Percentiles rank a stretch among this genome's conserved stretches.
phyloP scores from a whole-genome alignment of 495 filamentous ascomycete species.

The Tetracladium marchalianum region DNA sequence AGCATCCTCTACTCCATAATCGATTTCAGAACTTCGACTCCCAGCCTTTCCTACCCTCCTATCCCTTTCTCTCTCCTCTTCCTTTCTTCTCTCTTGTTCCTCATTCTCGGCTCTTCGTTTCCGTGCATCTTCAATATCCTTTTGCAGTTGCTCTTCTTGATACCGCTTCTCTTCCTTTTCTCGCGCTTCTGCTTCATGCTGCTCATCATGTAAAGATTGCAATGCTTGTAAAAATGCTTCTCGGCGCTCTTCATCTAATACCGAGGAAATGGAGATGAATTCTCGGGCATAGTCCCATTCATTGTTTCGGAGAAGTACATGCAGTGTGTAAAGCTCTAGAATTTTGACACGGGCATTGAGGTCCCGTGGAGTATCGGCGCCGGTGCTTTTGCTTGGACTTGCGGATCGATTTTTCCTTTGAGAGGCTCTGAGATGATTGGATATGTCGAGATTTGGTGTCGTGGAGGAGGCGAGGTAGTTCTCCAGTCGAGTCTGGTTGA shows the following conservation, averaged over 20 bases:
- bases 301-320: constrained; percentile 79
- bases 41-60: constrained; percentile 33
- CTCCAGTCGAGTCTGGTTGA: constrained; percentile 83
- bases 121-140: constrained; percentile 49
- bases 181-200: constrained; percentile 50
- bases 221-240: constrained; percentile 72
- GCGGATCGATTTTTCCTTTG: constrained; percentile 9
- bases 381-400: constrained; percentile 28
- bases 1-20: constrained; percentile 45
- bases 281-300: constrained; percentile 93
- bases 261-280: constrained; percentile 73
- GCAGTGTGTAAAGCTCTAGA: constrained; percentile 86
- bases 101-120: constrained; percentile 41
- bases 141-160: constrained; percentile 46
- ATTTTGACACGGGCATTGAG: constrained; percentile 71
- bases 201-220: constrained; percentile 65
- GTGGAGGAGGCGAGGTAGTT: constrained; percentile 75
- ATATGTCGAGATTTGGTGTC: constrained; percentile 56
- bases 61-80: constrained; percentile 13
- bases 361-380: constrained; percentile 70
- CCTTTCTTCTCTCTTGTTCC: constrained; percentile 36
- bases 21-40: constrained; percentile 28
- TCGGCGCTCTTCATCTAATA: constrained; percentile 85
- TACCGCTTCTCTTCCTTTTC: constrained; percentile 54
- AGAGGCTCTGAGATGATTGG: constrained; percentile 40